These are phyloP conservation scores for Paraphoma chrysanthemicola DNA, from an alignment of 2,329 filamentous ascomycete genomes.

Conservation along the genomic window DNA sequence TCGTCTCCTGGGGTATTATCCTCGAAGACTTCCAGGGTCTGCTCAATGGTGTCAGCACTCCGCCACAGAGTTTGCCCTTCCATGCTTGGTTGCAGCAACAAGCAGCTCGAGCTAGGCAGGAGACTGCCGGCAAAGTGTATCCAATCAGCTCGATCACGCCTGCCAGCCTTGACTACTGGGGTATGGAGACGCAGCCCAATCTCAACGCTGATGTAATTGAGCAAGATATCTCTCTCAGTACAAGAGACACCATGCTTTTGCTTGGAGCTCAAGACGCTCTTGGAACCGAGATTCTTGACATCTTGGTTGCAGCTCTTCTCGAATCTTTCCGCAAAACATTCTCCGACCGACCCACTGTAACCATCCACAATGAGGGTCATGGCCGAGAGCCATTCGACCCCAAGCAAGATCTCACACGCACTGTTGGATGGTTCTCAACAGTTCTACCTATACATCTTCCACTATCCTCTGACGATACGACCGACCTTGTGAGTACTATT, in stretches of 20 bases:
- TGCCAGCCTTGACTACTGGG: slow-evolving; percentile 47
- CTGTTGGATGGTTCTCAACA: slow-evolving; percentile 61
- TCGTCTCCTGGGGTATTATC: slow-evolving; percentile 51
- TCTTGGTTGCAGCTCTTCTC: slow-evolving; percentile 44
- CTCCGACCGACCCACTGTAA: slow-evolving; percentile 47
- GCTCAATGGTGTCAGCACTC: slow-evolving; percentile 31
- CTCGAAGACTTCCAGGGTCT: slow-evolving; percentile 46
- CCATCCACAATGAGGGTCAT: slow-evolving; percentile 58
- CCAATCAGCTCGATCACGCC: slow-evolving; percentile 33
- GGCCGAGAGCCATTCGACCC: slow-evolving; percentile 56
- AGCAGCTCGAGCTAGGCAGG: slow-evolving; percentile 31
- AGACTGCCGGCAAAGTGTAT: slow-evolving; percentile 32
- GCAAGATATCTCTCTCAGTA: slow-evolving; percentile 38
- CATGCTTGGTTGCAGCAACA: slow-evolving; percentile 47
- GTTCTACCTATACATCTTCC: slow-evolving; percentile 37
- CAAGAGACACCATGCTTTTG: slow-evolving; percentile 41
- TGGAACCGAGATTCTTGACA: slow-evolving; percentile 45
- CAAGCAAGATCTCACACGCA: slow-evolving; percentile 56
- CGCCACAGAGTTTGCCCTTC: slow-evolving; percentile 43
- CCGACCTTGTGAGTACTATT: slow-evolving; percentile 40
- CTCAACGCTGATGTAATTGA: slow-evolving; percentile 41
- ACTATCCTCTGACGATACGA: slow-evolving; percentile 27
- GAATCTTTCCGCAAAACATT: slow-evolving; percentile 56
- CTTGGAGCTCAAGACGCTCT: slow-evolving; percentile 43
- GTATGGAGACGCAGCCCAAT: slow-evolving; percentile 42